Evolutionary conservation across 2,329 filamentous ascomycete species (phyloP).

Genomic region (Aspergillus caelatus): DNA sequence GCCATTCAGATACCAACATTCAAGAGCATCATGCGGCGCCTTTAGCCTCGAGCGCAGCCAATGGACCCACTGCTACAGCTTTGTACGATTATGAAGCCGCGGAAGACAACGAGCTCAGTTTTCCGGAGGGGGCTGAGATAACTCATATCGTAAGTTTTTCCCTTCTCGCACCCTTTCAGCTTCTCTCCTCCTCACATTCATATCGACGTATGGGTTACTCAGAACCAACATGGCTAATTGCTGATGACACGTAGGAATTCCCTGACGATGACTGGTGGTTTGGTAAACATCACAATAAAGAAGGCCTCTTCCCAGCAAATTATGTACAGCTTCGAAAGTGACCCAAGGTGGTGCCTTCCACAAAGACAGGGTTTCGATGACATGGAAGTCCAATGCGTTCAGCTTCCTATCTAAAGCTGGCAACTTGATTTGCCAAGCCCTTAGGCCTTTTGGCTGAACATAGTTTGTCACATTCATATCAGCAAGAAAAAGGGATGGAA

Average conservation of each 20-base stretch:
- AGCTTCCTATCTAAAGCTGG: background rate
- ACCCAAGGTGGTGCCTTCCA: background rate
- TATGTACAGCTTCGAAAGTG: constrained; percentile 43
- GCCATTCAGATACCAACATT: constrained; percentile 33
- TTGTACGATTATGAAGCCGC: constrained; percentile 96
- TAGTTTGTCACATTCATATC: background rate
- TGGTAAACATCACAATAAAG: constrained; percentile 76
- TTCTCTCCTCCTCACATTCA: background rate
- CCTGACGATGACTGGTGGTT: constrained; percentile 99
- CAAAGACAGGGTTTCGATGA: background rate
- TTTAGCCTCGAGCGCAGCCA: constrained; percentile 28
- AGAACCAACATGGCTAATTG: constrained; percentile 26
- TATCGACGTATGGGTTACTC: background rate
- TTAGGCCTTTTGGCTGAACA: background rate
- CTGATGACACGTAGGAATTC: constrained; percentile 66
- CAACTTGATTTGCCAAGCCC: background rate
- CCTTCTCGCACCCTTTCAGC: background rate
- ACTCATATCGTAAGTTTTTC: constrained; percentile 68
- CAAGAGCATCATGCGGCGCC: constrained; percentile 43
- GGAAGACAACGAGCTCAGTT: constrained; percentile 85
- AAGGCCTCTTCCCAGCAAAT: constrained; percentile 75
- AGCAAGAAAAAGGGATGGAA: background rate
- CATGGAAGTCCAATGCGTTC: background rate
- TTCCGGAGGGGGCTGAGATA: constrained; percentile 85
- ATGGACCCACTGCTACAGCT: constrained; percentile 74